A percentile compares a stretch with the other conserved stretches of the same genome.
Evolutionary conservation across 2,329 filamentous ascomycete genomes (phyloP).

Genomic region (Polychaeton citri): DNA sequence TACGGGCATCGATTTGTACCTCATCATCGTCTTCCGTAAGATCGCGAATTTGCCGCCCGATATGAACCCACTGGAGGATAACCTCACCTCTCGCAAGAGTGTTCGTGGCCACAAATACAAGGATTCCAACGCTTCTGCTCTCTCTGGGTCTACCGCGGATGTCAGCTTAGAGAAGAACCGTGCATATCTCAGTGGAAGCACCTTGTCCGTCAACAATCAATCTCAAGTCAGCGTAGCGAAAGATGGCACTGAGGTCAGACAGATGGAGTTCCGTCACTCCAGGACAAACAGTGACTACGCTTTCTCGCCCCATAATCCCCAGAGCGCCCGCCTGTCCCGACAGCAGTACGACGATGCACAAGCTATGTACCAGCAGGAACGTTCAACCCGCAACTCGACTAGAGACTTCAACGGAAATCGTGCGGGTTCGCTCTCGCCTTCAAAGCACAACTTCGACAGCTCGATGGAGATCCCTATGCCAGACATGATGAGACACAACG

Average conservation of each 20-base stretch:
- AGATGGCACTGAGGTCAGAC: slow-evolving; percentile 70
- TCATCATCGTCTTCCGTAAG: slow-evolving; percentile 66
- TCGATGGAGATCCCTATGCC: background rate
- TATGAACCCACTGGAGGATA: slow-evolving; percentile 85
- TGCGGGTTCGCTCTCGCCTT: slow-evolving; percentile 6
- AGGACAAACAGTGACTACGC: background rate
- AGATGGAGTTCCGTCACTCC: slow-evolving; percentile 48
- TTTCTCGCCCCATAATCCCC: slow-evolving; percentile 38
- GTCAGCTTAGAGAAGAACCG: slow-evolving; percentile 44
- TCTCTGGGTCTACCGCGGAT: slow-evolving; percentile 23
- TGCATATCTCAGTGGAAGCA: slow-evolving; percentile 34
- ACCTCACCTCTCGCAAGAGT: slow-evolving; percentile 55
- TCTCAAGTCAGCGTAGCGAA: slow-evolving; percentile 29
- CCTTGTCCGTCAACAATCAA: slow-evolving; percentile 24
- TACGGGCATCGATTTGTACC: slow-evolving; percentile 56
- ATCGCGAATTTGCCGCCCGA: slow-evolving; percentile 77
- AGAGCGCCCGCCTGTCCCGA: slow-evolving; percentile 41
- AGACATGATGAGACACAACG: background rate
- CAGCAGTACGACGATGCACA: slow-evolving; percentile 39
- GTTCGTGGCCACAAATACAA: slow-evolving; percentile 59
- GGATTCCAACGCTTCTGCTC: slow-evolving; percentile 38
- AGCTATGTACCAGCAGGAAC: slow-evolving; percentile 16
- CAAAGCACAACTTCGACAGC: background rate
- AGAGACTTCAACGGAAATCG: slow-evolving; percentile 17
- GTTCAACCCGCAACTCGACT: slow-evolving; percentile 23